Conservation (phyloP, 345 rosid genomes). For the Aquilaria sinensis region DNA sequence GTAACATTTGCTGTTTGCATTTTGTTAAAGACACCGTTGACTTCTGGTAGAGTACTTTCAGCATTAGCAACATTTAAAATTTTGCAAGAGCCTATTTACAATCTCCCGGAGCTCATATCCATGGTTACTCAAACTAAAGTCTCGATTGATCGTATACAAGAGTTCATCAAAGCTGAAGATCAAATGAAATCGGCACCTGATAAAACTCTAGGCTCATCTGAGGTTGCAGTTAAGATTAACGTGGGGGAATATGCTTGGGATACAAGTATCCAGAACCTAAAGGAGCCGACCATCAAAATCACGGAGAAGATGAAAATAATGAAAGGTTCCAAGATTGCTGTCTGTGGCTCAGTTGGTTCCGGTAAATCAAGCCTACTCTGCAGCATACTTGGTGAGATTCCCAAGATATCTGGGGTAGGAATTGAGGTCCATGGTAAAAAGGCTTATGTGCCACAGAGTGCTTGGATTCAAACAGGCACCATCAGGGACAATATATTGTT, state of each 20-base stretch:
- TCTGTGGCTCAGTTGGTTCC: conserved; percentile 77
- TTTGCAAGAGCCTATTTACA: conserved; percentile 58
- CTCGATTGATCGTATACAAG: conserved; percentile 41
- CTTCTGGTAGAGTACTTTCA: conserved; percentile 51
- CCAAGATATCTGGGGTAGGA: conserved; percentile 49
- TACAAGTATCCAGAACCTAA: conserved; percentile 14
- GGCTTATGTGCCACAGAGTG: conserved; percentile 71
- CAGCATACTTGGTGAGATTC: conserved; percentile 77
- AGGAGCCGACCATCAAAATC: conserved; percentile 28
- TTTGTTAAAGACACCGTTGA: conserved; percentile 28
- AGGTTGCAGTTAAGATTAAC: conserved; percentile 27
- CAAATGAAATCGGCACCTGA: conserved; percentile 22
- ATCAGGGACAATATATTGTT: conserved; percentile 64
- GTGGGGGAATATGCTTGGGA: conserved; percentile 48
- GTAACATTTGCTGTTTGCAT: conserved; percentile 51
- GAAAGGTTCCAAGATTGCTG: conserved; percentile 52
- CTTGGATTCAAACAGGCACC: conserved; percentile 80
- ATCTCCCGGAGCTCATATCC: conserved; percentile 56
- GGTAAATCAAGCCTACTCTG: conserved; percentile 59
- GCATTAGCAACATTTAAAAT: conserved; percentile 57
- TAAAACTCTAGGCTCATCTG: conserved; percentile 15
- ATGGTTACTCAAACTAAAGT: conserved; percentile 50
- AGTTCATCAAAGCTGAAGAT: conserved; percentile 39
- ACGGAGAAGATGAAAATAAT: conserved; percentile 27
- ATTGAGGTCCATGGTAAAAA: conserved; percentile 43